phyloP scores from a whole-genome alignment of 106 monocot genomes.

The Platanthera zijinensis region DNA sequence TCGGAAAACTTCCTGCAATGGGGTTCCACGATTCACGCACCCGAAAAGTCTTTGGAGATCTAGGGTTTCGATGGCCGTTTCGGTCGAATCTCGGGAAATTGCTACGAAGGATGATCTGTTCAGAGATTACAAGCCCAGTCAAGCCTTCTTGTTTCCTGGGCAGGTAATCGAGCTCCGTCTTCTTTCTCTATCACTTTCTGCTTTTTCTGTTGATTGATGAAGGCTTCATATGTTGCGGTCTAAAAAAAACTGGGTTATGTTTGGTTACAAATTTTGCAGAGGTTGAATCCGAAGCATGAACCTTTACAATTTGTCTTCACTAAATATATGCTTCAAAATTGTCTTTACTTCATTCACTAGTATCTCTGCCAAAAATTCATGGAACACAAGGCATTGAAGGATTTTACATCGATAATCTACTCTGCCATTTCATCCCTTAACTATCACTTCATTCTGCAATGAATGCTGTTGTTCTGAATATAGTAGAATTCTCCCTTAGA shows the following conservation, averaged over 20 bases:
- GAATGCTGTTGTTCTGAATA: neutral
- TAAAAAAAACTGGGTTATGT: neutral
- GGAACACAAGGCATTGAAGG: neutral
- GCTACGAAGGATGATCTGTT: constrained; percentile 8
- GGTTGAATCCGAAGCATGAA: neutral
- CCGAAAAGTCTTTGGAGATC: constrained; percentile 10
- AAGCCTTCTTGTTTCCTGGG: constrained; percentile 19
- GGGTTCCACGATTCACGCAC: neutral
- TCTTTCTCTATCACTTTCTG: neutral
- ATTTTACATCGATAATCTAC: neutral
- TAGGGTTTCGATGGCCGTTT: constrained; percentile 20
- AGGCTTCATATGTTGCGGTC: neutral
- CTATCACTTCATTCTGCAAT: neutral
- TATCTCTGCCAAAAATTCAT: neutral
- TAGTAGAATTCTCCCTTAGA: neutral
- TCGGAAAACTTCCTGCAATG: constrained; percentile 9
- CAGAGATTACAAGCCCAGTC: constrained; percentile 20
- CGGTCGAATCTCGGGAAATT: constrained; percentile 14
- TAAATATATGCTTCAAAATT: neutral
- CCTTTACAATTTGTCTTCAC: neutral
- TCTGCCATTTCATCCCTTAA: neutral
- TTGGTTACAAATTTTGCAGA: neutral
- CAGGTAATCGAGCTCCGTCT: constrained; percentile 11
- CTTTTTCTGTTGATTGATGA: neutral
- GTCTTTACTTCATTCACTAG: neutral